Percentiles rank a stretch among this genome's conserved stretches.
Evolutionary conservation across 2,329 filamentous ascomycete genomes (phyloP).

Genomic region (Apiospora malaysiana): DNA sequence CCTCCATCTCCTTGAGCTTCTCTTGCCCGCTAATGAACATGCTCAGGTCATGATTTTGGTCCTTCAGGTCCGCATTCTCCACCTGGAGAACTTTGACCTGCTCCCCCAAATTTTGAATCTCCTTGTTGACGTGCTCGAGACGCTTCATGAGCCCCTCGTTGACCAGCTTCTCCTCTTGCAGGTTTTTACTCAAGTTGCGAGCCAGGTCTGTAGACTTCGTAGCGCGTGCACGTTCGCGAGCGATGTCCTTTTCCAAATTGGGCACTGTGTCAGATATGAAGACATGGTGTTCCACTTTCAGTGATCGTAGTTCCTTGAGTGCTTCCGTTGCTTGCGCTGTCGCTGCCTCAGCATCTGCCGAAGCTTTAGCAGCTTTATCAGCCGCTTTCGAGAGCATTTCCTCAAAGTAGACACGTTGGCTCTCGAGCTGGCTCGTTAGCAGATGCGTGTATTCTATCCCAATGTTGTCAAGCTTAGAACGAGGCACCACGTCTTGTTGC

Average conservation of each 20-base stretch:
- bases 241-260: conserved; percentile 73
- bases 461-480: conserved; percentile 75
- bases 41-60: conserved; percentile 84
- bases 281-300: conserved; percentile 60
- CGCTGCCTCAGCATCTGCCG: conserved; percentile 69
- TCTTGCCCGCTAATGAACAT: conserved; percentile 88
- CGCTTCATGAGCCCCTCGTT: conserved; percentile 80
- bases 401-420: conserved; percentile 91
- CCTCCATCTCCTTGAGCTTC: conserved; percentile 75
- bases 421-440: conserved; percentile 89
- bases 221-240: conserved; percentile 70
- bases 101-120: conserved; percentile 62
- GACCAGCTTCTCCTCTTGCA: conserved; percentile 87
- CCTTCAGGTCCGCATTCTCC: conserved; percentile 76
- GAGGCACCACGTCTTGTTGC: conserved; percentile 72
- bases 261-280: conserved; percentile 65
- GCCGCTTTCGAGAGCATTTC: conserved; percentile 88
- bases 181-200: conserved; percentile 73
- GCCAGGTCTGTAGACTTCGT: conserved; percentile 78
- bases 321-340: conserved; percentile 55
- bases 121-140: conserved; percentile 75
- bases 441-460: conserved; percentile 94
- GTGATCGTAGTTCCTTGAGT: conserved; percentile 52
- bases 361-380: conserved; percentile 83
- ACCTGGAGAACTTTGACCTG: conserved; percentile 62